Base-by-base conservation (phyloP, 345 rosid species). In the Rhodomyrtus tomentosa region DNA sequence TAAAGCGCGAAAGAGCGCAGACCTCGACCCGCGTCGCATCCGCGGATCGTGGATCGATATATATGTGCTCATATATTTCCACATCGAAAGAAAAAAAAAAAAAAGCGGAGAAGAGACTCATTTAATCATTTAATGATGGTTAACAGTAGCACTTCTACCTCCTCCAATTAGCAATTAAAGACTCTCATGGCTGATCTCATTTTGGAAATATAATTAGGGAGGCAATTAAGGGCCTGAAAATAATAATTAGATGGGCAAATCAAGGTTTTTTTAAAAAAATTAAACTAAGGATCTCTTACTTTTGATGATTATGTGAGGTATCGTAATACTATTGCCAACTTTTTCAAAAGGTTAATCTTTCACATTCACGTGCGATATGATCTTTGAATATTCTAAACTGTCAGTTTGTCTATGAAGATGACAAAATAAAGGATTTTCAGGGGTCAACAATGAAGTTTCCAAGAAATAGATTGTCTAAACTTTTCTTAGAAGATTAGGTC, bases 311-410 rank as follows among this genome's bases (percentile, higher is more conserved):
- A 48, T 9, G 50, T 9, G 50, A 48, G 50, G 10, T 48, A 3
- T 48, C 2, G 50, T 48, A 48, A 9, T 2, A 9, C 3, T 1
- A 48, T 0, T 48, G 3, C 2, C 11, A 48, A 48, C 2, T 48
- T 0, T 48, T 48, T 2, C 10, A 48, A 9, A 48, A 48, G 0
- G 3, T 48, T 48, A 6, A 48, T 2, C 1, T 9, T 0, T 48
- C 2, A 10, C 2, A 48, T 48, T 2, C 9, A 9, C 3, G 3
- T 3, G 3, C 12, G 11, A 48, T 48, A 1, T 48, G 9, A 48
- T 48, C 12, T 48, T 48, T 48, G 10, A 48, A 48, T 48, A 48
- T 48, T 48, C 50, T 10, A 9, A 48, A 10, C 50, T 10, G 50
- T 48, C 42, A 29, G 11, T 16, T 3, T 32, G 74, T 62, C 74